Evolutionary conservation across 371 early-diverging fungal genomes (phyloP).

Genomic region (Vairimorpha apis): DNA sequence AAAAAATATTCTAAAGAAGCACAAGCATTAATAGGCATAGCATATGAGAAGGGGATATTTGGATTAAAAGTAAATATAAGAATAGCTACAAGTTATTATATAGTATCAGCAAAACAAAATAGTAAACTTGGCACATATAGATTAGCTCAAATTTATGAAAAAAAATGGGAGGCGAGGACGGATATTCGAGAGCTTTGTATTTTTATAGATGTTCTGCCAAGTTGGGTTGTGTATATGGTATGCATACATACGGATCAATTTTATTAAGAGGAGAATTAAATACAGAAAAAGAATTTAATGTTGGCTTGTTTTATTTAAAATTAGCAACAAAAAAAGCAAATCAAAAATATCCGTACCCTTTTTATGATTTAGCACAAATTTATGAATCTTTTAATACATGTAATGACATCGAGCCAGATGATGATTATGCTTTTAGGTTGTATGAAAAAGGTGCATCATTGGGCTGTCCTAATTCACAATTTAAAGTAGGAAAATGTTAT

Average conservation of each 20-base stretch:
- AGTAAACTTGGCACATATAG: constrained; percentile 60
- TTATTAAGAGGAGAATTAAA: constrained; percentile 48
- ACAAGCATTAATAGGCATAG: constrained; percentile 47
- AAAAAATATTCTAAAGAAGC: constrained; percentile 59
- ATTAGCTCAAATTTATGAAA: constrained; percentile 62
- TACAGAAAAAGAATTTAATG: constrained; percentile 46
- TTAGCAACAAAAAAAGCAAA: constrained; percentile 56
- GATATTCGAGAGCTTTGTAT: constrained; percentile 52
- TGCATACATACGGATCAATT: constrained; percentile 62
- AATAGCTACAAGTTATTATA: constrained; percentile 60
- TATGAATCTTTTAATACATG: constrained; percentile 50
- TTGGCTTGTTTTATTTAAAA: constrained; percentile 61
- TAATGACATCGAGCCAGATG: constrained; percentile 48
- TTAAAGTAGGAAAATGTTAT: constrained; percentile 53
- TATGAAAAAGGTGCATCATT: constrained; percentile 57
- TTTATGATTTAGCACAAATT: constrained; percentile 60
- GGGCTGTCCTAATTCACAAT: constrained; percentile 59
- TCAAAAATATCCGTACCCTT: constrained; percentile 59
- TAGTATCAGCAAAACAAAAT: constrained; percentile 55
- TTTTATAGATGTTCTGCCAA: constrained; percentile 64
- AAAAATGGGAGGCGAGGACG: constrained; percentile 39
- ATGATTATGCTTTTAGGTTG: constrained; percentile 54
- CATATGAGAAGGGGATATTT: constrained; percentile 52
- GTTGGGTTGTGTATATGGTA: constrained; percentile 58
- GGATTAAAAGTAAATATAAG: constrained; percentile 26